Percentiles rank a stretch among this genome's conserved stretches.
Conservation (phyloP, 225 moss, liverwort and hornwort species). For the Marchantia polymorpha region DNA sequence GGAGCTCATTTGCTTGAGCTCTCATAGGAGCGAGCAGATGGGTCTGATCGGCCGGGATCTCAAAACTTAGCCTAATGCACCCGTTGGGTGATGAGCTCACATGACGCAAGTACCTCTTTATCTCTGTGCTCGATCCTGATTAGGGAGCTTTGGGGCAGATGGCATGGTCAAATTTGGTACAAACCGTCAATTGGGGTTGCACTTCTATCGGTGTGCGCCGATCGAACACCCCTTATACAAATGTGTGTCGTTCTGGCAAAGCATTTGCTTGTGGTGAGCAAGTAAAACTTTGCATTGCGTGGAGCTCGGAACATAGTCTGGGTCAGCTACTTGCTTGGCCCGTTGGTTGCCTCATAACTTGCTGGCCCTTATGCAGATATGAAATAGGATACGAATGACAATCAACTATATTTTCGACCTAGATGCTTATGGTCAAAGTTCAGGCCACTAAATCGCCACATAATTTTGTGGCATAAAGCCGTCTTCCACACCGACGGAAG, state of each 20-base stretch:
- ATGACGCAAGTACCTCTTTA: constrained; percentile 52
- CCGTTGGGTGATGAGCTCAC: constrained; percentile 51
- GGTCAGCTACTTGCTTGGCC: constrained; percentile 50
- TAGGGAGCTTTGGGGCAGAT: constrained; percentile 53
- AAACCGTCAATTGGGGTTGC: constrained; percentile 43
- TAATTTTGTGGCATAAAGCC: background rate
- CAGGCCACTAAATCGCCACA: background rate
- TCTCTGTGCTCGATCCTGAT: constrained; percentile 53
- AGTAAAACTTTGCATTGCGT: constrained; percentile 57
- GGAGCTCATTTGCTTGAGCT: constrained; percentile 55
- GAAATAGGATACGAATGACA: constrained; percentile 63
- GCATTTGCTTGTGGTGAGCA: constrained; percentile 51
- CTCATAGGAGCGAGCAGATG: constrained; percentile 66
- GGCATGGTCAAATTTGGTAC: constrained; percentile 59
- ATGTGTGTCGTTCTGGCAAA: constrained; percentile 45
- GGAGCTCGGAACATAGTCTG: constrained; percentile 52
- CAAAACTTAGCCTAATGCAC: constrained; percentile 56
- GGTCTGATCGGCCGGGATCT: constrained; percentile 59
- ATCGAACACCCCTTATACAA: constrained; percentile 48
- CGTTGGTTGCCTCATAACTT: constrained; percentile 54
- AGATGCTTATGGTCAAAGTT: constrained; percentile 32
- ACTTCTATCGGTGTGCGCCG: constrained; percentile 48
- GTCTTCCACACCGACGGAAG: background rate
- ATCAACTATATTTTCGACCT: constrained; percentile 63
- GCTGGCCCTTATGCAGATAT: constrained; percentile 65